phyloP scores from a whole-genome alignment of 169 alveolate genomes.

The Plasmodium yoelii region DNA sequence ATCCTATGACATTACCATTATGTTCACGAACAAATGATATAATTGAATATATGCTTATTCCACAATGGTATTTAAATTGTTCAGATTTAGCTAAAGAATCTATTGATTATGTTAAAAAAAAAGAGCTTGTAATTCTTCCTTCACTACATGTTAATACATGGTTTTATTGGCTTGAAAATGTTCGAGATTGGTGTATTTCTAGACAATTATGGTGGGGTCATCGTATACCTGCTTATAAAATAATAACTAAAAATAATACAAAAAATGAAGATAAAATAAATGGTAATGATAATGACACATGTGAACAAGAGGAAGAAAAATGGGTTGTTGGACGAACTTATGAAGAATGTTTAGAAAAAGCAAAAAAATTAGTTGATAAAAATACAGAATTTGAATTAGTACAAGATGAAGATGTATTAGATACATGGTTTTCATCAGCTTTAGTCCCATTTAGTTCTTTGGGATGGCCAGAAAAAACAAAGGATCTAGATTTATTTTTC shows the following conservation, averaged over 20 bases:
- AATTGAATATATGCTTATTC: conserved; percentile 98
- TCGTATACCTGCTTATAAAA: conserved; percentile 98
- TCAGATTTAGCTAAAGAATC: conserved; percentile 95
- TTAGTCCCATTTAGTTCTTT: conserved; percentile 97
- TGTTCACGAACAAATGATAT: conserved; percentile 99
- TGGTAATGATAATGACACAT: conserved; percentile 1
- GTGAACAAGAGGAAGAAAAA: conserved; percentile 83
- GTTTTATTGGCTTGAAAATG: conserved; percentile 98
- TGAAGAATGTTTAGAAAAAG: conserved; percentile 93
- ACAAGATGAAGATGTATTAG: conserved; percentile 99
- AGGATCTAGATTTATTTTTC: conserved; percentile 95
- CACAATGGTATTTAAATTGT: conserved; percentile 99
- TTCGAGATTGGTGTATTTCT: conserved; percentile 99
- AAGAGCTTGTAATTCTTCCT: conserved; percentile 95
- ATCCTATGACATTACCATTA: conserved; percentile 96
- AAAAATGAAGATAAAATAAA: conserved; percentile 2
- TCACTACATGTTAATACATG: conserved; percentile 94
- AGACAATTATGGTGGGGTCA: conserved; percentile 99
- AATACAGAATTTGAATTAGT: conserved; percentile 87
- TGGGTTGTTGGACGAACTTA: conserved; percentile 93
- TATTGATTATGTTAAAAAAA: conserved; percentile 92
- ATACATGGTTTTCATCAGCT: conserved; percentile 99
- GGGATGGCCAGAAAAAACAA: conserved; percentile 98
- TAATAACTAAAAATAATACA: conserved; percentile 75
- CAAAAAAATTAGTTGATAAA: conserved; percentile 87